Percentiles rank a stretch among this genome's conserved stretches.
Evolutionary conservation across 805 yeast genomes (phyloP).

Genomic region (Clavispora phyllophila): DNA sequence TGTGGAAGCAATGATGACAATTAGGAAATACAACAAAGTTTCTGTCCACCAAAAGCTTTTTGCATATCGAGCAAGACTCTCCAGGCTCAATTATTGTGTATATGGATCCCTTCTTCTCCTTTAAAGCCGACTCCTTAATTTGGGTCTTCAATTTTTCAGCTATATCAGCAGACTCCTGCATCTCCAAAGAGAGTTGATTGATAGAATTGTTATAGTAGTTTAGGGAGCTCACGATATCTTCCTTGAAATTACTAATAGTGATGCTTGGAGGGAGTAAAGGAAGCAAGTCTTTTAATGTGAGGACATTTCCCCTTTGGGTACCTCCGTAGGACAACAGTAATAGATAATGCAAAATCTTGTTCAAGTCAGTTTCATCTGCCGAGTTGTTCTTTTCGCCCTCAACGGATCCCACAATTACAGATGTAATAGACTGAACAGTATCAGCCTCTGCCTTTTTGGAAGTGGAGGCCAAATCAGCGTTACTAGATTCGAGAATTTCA

Average conservation of each 20-base stretch:
- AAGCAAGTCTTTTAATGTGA: conserved; percentile 74
- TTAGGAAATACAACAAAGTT: conserved; percentile 75
- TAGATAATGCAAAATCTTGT: conserved; percentile 26
- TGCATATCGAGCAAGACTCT: conserved; percentile 72
- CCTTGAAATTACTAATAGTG: conserved; percentile 76
- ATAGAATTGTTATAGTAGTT: conserved; percentile 68
- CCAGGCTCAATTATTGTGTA: conserved; percentile 76
- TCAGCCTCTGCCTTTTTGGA: neutral
- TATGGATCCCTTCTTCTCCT: conserved; percentile 31
- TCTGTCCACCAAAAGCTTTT: conserved; percentile 61
- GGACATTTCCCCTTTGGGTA: conserved; percentile 22
- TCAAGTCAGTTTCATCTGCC: conserved; percentile 11
- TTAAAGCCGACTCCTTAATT: conserved; percentile 41
- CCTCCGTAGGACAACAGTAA: conserved; percentile 24
- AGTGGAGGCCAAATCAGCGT: neutral
- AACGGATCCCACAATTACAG: neutral
- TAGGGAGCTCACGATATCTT: conserved; percentile 75
- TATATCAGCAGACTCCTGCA: conserved; percentile 65
- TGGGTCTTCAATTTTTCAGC: conserved; percentile 55
- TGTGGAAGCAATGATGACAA: conserved; percentile 86
- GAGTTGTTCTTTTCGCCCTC: neutral
- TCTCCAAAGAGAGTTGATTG: conserved; percentile 62
- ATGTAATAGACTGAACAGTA: neutral
- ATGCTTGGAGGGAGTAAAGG: conserved; percentile 83
- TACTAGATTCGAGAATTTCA: neutral